Evolutionary conservation across 805 yeast genomes (phyloP).

Genomic region (Saccharomycopsis capsularis): DNA sequence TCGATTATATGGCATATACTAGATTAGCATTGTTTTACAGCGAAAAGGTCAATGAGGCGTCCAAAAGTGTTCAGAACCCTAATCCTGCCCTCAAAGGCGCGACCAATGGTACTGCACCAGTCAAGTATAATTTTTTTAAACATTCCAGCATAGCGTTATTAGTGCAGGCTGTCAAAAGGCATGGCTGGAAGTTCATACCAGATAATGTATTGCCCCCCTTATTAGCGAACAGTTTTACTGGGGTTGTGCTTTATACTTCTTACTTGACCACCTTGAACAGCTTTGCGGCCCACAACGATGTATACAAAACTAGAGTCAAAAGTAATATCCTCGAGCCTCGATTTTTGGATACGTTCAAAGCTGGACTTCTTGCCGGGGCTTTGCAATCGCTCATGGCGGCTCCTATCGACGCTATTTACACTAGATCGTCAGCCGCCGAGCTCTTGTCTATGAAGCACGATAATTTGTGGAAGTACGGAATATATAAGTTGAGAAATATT

Average conservation of each 20-base stretch:
- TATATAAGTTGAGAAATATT: slow-evolving; percentile 57
- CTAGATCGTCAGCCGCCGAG: slow-evolving; percentile 73
- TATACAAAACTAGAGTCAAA: slow-evolving; percentile 22
- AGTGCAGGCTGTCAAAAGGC: slow-evolving; percentile 58
- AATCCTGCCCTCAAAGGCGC: slow-evolving; percentile 10
- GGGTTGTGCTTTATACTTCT: slow-evolving; percentile 76
- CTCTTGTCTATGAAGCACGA: slow-evolving; percentile 48
- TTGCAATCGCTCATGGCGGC: slow-evolving; percentile 88
- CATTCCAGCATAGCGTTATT: slow-evolving; percentile 78
- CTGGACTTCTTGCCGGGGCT: slow-evolving; percentile 83
- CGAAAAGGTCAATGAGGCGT: slow-evolving; percentile 6
- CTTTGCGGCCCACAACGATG: slow-evolving; percentile 23
- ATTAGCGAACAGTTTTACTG: slow-evolving; percentile 83
- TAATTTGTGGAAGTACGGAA: slow-evolving; percentile 73
- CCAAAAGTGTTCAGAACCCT: neutral
- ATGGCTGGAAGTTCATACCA: slow-evolving; percentile 85
- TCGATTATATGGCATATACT: slow-evolving; percentile 73
- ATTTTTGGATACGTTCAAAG: slow-evolving; percentile 54
- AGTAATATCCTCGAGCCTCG: slow-evolving; percentile 25
- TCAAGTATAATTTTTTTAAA: slow-evolving; percentile 38
- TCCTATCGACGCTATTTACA: slow-evolving; percentile 85
- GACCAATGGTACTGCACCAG: slow-evolving; percentile 13
- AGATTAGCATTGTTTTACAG: slow-evolving; percentile 32
- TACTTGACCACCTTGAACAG: slow-evolving; percentile 53
- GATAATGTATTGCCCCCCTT: slow-evolving; percentile 77